Percentiles rank a stretch among this genome's conserved stretches.
Evolutionary conservation across 202 grass and related monocot species (phyloP).

Genomic region (Zoysia matrella): DNA sequence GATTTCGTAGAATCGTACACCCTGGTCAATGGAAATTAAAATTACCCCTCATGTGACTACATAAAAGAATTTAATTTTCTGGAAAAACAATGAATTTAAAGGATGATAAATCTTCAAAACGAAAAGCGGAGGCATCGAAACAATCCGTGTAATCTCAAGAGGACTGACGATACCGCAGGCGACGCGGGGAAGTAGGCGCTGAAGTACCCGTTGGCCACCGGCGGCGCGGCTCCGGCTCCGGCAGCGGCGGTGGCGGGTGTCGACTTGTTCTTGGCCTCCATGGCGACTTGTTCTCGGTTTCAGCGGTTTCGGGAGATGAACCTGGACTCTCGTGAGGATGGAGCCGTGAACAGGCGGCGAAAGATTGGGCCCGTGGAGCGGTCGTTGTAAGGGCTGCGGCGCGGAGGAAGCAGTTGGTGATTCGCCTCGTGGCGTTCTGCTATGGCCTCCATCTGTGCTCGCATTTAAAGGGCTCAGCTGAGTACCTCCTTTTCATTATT

Average conservation of each 20-base stretch:
- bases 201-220: conserved; percentile 57
- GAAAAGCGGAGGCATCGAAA: conserved; percentile 10
- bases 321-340: neutral
- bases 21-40: neutral
- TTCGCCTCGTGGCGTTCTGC: conserved; percentile 61
- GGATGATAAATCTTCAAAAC: neutral
- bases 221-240: conserved; percentile 17
- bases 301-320: conserved; percentile 9
- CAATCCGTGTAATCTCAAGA: neutral
- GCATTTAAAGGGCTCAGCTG: conserved; percentile 35
- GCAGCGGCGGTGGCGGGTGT: conserved; percentile 21
- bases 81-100: neutral
- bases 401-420: conserved; percentile 41
- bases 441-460: conserved; percentile 52
- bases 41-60: neutral
- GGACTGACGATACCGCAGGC: conserved; percentile 37
- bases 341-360: conserved; percentile 10
- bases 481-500: neutral
- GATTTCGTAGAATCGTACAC: neutral
- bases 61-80: neutral
- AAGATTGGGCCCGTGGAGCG: conserved; percentile 45
- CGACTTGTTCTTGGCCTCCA: conserved; percentile 66
- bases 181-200: conserved; percentile 60
- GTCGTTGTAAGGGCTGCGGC: conserved; percentile 43
- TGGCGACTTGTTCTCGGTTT: conserved; percentile 17